A percentile compares a stretch with the other conserved stretches of the same genome.
Conservation (phyloP, 345 rosid genomes). For the Gossypium ekmanianum region DNA sequence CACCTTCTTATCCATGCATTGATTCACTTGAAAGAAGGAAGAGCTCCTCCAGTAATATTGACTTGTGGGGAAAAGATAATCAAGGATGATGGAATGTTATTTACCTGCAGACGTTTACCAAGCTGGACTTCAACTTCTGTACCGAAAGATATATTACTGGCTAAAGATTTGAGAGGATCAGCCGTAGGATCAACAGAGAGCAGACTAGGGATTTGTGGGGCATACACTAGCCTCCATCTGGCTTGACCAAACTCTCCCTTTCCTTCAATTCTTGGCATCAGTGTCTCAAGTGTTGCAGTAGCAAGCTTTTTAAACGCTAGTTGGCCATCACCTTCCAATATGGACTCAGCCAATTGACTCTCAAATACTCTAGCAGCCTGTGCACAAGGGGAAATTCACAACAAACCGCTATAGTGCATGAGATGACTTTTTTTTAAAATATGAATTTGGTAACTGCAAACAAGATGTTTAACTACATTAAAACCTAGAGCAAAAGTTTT, state of each 20-base stretch:
- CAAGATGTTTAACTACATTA: not conserved
- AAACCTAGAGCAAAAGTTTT: not conserved
- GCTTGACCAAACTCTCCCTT: slow-evolving; percentile 95
- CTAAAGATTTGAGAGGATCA: slow-evolving; percentile 91
- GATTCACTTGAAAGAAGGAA: not conserved
- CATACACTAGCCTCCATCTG: slow-evolving; percentile 96
- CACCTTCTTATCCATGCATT: not conserved
- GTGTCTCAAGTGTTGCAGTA: slow-evolving; percentile 82
- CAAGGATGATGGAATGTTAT: not conserved
- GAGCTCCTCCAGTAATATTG: not conserved
- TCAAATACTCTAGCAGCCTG: slow-evolving; percentile 96
- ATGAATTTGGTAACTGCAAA: slow-evolving; percentile 15
- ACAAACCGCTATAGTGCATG: slow-evolving; percentile 14
- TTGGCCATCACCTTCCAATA: slow-evolving; percentile 93
- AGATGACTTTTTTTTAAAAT: not conserved
- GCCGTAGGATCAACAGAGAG: slow-evolving; percentile 92
- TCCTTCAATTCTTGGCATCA: slow-evolving; percentile 98
- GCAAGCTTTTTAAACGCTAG: slow-evolving; percentile 98
- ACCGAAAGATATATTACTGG: slow-evolving; percentile 81
- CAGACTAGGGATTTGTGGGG: slow-evolving; percentile 97
- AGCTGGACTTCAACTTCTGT: slow-evolving; percentile 96
- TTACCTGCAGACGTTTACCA: slow-evolving; percentile 92
- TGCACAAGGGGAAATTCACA: slow-evolving; percentile 13
- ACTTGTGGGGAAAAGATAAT: too few species aligned
- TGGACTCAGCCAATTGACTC: slow-evolving; percentile 94